Evolutionary conservation across 139 green algal genomes (phyloP).

Genomic region (Desmodesmus armatus): DNA sequence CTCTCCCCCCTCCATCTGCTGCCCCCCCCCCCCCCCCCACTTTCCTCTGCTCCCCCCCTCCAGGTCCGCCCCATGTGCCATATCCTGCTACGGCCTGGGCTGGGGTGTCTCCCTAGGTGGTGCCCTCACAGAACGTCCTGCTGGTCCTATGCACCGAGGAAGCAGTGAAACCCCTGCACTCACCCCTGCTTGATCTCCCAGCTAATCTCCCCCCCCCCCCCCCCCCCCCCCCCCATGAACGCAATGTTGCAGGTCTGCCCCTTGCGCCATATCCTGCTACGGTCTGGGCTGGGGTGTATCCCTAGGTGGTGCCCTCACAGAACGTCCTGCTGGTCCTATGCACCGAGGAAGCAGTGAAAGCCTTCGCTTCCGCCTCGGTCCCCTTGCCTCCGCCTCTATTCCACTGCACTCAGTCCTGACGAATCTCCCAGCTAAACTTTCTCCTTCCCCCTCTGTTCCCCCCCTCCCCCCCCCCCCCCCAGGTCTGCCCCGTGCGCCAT

Average conservation of each 20-base stretch:
- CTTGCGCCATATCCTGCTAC: slow-evolving; percentile 58
- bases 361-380: slow-evolving; percentile 65
- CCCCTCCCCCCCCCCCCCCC: no score
- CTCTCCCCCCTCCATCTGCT: no score
- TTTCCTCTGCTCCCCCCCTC: no score
- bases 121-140: slow-evolving; percentile 71
- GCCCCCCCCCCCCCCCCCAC: no score
- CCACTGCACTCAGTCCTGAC: no score
- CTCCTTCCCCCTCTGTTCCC: no score
- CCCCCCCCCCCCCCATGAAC: no score
- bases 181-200: no score
- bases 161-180: slow-evolving; percentile 48
- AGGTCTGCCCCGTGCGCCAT: slow-evolving; percentile 70
- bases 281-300: slow-evolving; percentile 71
- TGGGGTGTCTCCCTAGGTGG: slow-evolving; percentile 68
- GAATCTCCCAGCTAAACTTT: no score
- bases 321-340: slow-evolving; percentile 73
- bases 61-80: slow-evolving; percentile 68
- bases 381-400: no score
- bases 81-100: slow-evolving; percentile 57
- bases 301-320: slow-evolving; percentile 61
- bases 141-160: slow-evolving; percentile 63
- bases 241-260: slow-evolving; percentile 67
- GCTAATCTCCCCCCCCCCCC: no score
- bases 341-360: slow-evolving; percentile 48